A percentile compares a stretch with the other conserved stretches of the same genome.
Conservation (phyloP, 2,329 filamentous ascomycete genomes). For the Bipolaris sorokiniana region DNA sequence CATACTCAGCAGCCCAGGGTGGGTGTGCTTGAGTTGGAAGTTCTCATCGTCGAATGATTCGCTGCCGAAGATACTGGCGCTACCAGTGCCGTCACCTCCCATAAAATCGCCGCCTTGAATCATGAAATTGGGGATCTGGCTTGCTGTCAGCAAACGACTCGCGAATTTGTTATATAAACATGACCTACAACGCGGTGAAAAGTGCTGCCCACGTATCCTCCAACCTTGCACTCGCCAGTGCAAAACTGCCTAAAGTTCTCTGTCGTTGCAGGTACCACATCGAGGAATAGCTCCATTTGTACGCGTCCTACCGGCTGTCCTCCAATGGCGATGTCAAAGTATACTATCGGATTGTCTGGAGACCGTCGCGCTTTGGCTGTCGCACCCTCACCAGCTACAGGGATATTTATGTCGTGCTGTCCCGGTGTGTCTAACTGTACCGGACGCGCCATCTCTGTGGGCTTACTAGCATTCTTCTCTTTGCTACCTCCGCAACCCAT, state of each 20-base stretch:
- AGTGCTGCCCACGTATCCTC: constrained; percentile 76
- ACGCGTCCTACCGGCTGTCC: constrained; percentile 70
- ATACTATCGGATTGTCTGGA: constrained; percentile 24
- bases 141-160: not conserved
- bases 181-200: constrained; percentile 80
- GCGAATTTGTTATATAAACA: not conserved
- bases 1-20: constrained; percentile 95
- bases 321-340: constrained; percentile 25
- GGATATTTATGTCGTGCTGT: not conserved
- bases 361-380: constrained; percentile 15
- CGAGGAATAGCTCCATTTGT: constrained; percentile 82
- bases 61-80: constrained; percentile 86
- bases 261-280: constrained; percentile 81
- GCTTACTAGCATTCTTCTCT: constrained; percentile 8
- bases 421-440: not conserved
- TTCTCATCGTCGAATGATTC: constrained; percentile 90
- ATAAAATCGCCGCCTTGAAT: constrained; percentile 85
- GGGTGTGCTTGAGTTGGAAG: constrained; percentile 86
- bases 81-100: constrained; percentile 79
- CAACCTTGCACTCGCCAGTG: constrained; percentile 74
- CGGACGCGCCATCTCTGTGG: constrained; percentile 15
- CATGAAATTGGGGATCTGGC: constrained; percentile 91
- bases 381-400: not conserved
- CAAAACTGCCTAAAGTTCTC: constrained; percentile 81
- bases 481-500: constrained; percentile 25